Percentiles rank a stretch among this genome's conserved stretches.
Evolutionary conservation across 352 stramenopile species (phyloP).

Genomic region (Phytophthora pluvialis): DNA sequence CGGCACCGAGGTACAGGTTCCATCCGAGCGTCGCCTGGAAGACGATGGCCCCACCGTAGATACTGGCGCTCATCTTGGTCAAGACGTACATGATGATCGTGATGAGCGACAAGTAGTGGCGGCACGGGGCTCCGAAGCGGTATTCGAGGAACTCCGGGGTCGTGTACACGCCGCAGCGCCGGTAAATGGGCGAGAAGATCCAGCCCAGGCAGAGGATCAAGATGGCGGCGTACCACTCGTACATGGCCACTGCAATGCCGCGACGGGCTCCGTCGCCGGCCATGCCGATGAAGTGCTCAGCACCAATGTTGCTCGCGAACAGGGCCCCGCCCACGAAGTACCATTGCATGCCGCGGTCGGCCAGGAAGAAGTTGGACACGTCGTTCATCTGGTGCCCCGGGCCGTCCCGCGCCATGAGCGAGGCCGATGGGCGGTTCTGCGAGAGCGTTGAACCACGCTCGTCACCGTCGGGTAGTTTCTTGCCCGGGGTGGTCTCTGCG

Average conservation of each 20-base stretch:
- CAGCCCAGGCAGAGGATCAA: slow-evolving; percentile 63
- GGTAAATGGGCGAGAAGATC: slow-evolving; percentile 74
- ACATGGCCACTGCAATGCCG: slow-evolving; percentile 67
- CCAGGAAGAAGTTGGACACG: slow-evolving; percentile 68
- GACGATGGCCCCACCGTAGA: slow-evolving; percentile 71
- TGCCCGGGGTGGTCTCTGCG: slow-evolving; percentile 30
- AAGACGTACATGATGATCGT: slow-evolving; percentile 73
- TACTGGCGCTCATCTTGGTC: slow-evolving; percentile 71
- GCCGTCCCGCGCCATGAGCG: slow-evolving; percentile 41
- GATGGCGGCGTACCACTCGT: slow-evolving; percentile 68
- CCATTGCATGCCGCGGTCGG: slow-evolving; percentile 73
- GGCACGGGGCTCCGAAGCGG: slow-evolving; percentile 51
- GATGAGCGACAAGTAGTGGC: slow-evolving; percentile 66
- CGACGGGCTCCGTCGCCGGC: slow-evolving; percentile 61
- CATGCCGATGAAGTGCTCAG: slow-evolving; percentile 78
- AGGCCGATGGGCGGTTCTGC: slow-evolving; percentile 30
- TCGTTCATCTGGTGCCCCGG: slow-evolving; percentile 35
- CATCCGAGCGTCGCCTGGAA: slow-evolving; percentile 66
- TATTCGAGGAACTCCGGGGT: slow-evolving; percentile 63
- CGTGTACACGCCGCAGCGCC: slow-evolving; percentile 60
- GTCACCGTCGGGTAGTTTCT: slow-evolving; percentile 38
- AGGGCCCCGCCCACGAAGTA: slow-evolving; percentile 65
- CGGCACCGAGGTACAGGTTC: slow-evolving; percentile 62
- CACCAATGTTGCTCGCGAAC: slow-evolving; percentile 75
- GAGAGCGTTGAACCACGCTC: slow-evolving; percentile 35